Conservation (phyloP, 345 rosid genomes). For the Eucalyptus polyanthemos region DNA sequence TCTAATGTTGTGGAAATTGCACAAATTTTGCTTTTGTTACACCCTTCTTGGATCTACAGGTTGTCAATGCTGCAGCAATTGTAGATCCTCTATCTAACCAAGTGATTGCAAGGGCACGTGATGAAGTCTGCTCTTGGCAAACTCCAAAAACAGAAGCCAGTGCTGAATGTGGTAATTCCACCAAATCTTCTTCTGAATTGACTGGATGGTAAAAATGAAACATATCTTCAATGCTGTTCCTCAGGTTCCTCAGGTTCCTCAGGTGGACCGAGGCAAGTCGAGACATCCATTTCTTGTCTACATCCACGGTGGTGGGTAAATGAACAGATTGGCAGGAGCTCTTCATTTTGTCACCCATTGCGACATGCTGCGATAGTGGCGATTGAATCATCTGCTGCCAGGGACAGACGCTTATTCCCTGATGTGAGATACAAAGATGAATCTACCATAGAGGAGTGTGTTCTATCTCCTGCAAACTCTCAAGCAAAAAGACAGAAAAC, state of each 20-base stretch:
- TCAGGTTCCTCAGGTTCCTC: not conserved
- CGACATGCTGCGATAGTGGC: slow-evolving; percentile 76
- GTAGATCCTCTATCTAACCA: slow-evolving; percentile 53
- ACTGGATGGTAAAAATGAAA: not conserved
- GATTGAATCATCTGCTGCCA: slow-evolving; percentile 72
- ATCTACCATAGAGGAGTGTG: slow-evolving; percentile 4
- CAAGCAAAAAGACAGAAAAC: slow-evolving; percentile 58
- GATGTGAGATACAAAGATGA: slow-evolving; percentile 3
- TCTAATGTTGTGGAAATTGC: not conserved
- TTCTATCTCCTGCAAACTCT: slow-evolving; percentile 8
- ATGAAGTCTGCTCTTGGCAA: slow-evolving; percentile 31
- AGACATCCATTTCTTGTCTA: slow-evolving; percentile 41
- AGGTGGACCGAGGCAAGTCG: slow-evolving; percentile 1
- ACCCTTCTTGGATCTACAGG: slow-evolving; percentile 18
- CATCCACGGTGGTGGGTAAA: slow-evolving; percentile 64
- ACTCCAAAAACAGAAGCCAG: not conserved
- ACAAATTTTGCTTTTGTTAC: not conserved
- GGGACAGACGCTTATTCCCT: slow-evolving; percentile 63
- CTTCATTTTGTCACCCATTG: slow-evolving; percentile 55
- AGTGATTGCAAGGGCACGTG: slow-evolving; percentile 54
- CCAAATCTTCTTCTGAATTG: slow-evolving; percentile 1
- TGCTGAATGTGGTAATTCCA: not conserved
- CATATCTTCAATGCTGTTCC: slow-evolving; percentile 3
- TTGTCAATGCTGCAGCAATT: slow-evolving; percentile 71
- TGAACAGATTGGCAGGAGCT: slow-evolving; percentile 3